Conservation (phyloP, 805 yeast genomes). For the Sugiyamaella marilandica region DNA sequence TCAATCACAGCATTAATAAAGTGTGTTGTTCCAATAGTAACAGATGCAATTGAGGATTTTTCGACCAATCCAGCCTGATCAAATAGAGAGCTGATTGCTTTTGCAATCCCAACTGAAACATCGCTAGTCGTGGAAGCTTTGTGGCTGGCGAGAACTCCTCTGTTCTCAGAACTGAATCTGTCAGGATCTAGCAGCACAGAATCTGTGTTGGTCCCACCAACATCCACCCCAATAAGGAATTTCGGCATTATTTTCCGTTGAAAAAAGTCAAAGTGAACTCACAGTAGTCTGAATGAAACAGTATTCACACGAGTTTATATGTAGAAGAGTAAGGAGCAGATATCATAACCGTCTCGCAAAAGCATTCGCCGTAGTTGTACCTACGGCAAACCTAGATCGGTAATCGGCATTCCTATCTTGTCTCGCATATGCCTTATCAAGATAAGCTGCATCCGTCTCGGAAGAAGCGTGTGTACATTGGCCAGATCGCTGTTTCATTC, state of each 20-base stretch:
- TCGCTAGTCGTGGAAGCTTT: slow-evolving; percentile 43
- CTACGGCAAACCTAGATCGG: too few species aligned
- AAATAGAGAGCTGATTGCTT: slow-evolving; percentile 36
- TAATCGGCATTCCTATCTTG: too few species aligned
- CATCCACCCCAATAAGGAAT: slow-evolving; percentile 41
- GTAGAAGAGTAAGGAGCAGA: too few species aligned
- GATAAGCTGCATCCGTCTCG: too few species aligned
- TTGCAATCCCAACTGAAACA: slow-evolving; percentile 41
- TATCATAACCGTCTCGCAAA: too few species aligned
- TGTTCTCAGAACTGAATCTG: slow-evolving; percentile 18
- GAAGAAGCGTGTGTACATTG: too few species aligned
- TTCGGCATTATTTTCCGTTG: background rate
- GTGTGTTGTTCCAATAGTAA: slow-evolving; percentile 51
- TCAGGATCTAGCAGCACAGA: slow-evolving; percentile 42
- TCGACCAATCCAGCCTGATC: slow-evolving; percentile 15
- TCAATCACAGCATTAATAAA: slow-evolving; percentile 49
- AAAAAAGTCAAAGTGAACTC: too few species aligned
- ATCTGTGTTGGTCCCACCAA: slow-evolving; percentile 50
- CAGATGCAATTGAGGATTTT: slow-evolving; percentile 26
- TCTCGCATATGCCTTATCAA: too few species aligned
- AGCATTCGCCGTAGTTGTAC: too few species aligned
- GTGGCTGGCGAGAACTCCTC: slow-evolving; percentile 40
- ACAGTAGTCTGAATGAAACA: too few species aligned
- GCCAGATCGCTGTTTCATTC: too few species aligned
- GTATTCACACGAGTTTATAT: too few species aligned